These are phyloP conservation scores for Paraurostyla sp. DNA, from an alignment of 73 alveolate genomes.

Conservation along the genomic window DNA sequence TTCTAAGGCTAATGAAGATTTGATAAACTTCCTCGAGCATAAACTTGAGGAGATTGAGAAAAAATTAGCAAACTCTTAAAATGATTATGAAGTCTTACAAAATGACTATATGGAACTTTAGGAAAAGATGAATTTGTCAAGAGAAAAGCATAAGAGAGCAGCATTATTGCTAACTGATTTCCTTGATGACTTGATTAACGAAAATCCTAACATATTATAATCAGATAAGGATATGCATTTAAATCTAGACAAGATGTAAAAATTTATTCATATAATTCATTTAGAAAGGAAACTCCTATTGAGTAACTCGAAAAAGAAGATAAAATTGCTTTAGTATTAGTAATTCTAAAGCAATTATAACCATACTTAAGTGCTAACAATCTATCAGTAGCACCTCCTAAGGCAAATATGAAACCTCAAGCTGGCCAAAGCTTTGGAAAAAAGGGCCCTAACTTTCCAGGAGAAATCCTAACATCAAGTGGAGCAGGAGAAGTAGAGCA, in stretches of 20 bases:
- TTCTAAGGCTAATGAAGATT: slow-evolving; percentile 66
- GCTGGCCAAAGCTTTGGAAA: slow-evolving; percentile 4
- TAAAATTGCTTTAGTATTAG: slow-evolving; percentile 74
- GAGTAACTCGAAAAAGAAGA: slow-evolving; percentile 71
- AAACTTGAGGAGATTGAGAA: slow-evolving; percentile 79
- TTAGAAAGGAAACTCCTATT: slow-evolving; percentile 77
- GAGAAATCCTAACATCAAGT: not conserved
- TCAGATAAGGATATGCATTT: slow-evolving; percentile 80
- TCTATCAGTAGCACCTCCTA: slow-evolving; percentile 71
- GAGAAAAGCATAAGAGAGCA: slow-evolving; percentile 79
- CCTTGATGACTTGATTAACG: slow-evolving; percentile 71
- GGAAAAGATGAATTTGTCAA: slow-evolving; percentile 66
- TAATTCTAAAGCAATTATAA: slow-evolving; percentile 68
- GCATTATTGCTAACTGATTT: slow-evolving; percentile 75
- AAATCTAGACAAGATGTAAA: slow-evolving; percentile 72
- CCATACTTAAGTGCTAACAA: slow-evolving; percentile 77
- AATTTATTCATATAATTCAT: too few species aligned
- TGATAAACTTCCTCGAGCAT: slow-evolving; percentile 73
- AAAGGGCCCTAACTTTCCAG: not conserved
- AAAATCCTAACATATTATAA: slow-evolving; percentile 64
- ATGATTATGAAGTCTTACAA: slow-evolving; percentile 67
- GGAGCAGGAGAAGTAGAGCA: slow-evolving; percentile 75
- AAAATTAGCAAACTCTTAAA: slow-evolving; percentile 67
- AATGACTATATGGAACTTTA: slow-evolving; percentile 65
- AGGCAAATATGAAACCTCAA: slow-evolving; percentile 69